These are phyloP conservation scores for Yarrowia bubula DNA, from an alignment of 805 yeast genomes.

Conservation along the genomic window DNA sequence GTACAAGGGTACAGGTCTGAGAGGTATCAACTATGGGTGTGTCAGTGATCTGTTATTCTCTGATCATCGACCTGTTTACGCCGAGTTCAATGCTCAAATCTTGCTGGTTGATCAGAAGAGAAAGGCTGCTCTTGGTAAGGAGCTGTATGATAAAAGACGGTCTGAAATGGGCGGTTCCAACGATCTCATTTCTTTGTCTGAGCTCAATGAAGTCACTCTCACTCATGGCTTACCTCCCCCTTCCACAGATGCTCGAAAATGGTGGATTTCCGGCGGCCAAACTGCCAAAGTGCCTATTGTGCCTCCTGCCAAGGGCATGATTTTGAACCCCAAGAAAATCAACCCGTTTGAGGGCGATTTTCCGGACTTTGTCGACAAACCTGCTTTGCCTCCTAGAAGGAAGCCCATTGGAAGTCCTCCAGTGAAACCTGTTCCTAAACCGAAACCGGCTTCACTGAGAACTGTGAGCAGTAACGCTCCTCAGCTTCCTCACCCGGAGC, in stretches of 20 bases:
- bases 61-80: constrained; percentile 92
- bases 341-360: constrained; percentile 64
- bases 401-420: constrained; percentile 9
- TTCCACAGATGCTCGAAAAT: constrained; percentile 71
- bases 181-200: constrained; percentile 35
- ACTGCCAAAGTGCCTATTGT: constrained; percentile 65
- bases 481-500: background rate
- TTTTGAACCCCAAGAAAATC: constrained; percentile 67
- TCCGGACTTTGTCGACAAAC: constrained; percentile 50
- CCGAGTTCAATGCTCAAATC: constrained; percentile 66
- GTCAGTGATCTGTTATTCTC: constrained; percentile 59
- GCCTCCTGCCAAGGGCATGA: constrained; percentile 43
- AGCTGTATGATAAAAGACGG: constrained; percentile 60
- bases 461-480: background rate
- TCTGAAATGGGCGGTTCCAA: constrained; percentile 41
- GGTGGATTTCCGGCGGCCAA: constrained; percentile 89
- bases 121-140: constrained; percentile 54
- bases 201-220: constrained; percentile 34
- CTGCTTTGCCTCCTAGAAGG: constrained; percentile 5
- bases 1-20: constrained; percentile 55
- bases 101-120: constrained; percentile 64
- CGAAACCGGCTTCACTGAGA: constrained; percentile 7
- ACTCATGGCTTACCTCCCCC: constrained; percentile 74
- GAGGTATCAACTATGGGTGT: constrained; percentile 67
- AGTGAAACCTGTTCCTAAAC: constrained; percentile 5